Evolutionary conservation across 2,329 filamentous ascomycete species (phyloP).

Genomic region (Fusarium sp.): DNA sequence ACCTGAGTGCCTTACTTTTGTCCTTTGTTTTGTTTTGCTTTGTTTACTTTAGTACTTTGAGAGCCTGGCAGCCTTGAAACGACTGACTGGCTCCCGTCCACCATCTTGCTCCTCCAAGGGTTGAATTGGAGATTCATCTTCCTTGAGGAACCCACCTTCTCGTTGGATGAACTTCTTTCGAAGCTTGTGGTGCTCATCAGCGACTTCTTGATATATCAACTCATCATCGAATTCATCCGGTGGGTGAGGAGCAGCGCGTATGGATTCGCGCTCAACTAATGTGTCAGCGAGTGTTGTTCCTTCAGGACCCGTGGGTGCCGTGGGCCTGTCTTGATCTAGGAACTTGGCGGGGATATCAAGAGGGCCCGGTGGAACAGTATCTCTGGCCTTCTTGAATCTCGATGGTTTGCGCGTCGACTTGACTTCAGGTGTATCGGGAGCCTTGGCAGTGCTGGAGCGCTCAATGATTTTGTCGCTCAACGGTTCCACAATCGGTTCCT

Average conservation of each 20-base stretch:
- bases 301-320: conserved; percentile 59
- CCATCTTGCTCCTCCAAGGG: conserved; percentile 74
- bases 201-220: conserved; percentile 80
- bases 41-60: conserved; percentile 54
- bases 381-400: conserved; percentile 60
- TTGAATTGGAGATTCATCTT: conserved; percentile 73
- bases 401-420: conserved; percentile 56
- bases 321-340: conserved; percentile 49
- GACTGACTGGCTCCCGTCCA: conserved; percentile 70
- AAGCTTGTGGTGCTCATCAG: conserved; percentile 82
- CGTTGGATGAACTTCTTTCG: conserved; percentile 85
- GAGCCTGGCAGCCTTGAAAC: conserved; percentile 77
- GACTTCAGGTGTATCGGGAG: conserved; percentile 43
- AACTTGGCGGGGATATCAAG: conserved; percentile 55
- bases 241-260: conserved; percentile 34
- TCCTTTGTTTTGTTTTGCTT: conserved; percentile 25
- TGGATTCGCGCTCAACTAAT: conserved; percentile 63
- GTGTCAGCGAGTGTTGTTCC: conserved; percentile 67
- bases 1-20: background rate
- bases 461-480: conserved; percentile 65
- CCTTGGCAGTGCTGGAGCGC: conserved; percentile 46
- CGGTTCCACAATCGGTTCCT: conserved; percentile 54
- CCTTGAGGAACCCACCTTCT: conserved; percentile 81
- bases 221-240: conserved; percentile 74
- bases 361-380: conserved; percentile 52